Conservation (phyloP, 2,329 filamentous ascomycete genomes). For the Xylariomycetidae sp. region DNA sequence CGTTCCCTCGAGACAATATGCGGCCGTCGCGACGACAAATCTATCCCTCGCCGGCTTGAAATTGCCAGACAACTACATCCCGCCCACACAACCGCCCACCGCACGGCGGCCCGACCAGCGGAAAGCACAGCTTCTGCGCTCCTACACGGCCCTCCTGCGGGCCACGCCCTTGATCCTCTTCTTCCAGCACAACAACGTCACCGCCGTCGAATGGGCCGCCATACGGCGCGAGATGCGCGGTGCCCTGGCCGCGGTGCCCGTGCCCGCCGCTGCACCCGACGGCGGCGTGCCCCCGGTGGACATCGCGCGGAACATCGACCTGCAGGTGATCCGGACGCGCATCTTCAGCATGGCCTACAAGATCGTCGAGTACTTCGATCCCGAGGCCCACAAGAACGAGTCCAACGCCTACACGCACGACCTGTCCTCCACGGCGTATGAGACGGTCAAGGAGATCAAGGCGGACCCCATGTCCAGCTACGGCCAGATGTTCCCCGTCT, state of each 20-base stretch:
- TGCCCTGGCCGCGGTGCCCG: conserved; percentile 31
- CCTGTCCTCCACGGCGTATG: conserved; percentile 47
- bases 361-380: conserved; percentile 77
- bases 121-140: conserved; percentile 80
- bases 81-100: conserved; percentile 76
- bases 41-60: conserved; percentile 20
- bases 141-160: conserved; percentile 82
- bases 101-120: conserved; percentile 80
- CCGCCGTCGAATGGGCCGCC: conserved; percentile 66
- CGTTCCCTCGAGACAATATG: conserved; percentile 20
- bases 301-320: conserved; percentile 57
- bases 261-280: conserved; percentile 30
- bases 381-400: conserved; percentile 31
- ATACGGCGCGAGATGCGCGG: conserved; percentile 62
- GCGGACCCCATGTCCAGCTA: conserved; percentile 36
- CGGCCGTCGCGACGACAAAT: conserved; percentile 15
- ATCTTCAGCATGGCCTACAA: conserved; percentile 83
- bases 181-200: conserved; percentile 67
- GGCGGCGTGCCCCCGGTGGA: conserved; percentile 36
- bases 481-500: conserved; percentile 62
- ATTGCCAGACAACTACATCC: conserved; percentile 44
- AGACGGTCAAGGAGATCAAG: conserved; percentile 34
- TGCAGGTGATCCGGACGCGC: conserved; percentile 82
- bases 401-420: conserved; percentile 43
- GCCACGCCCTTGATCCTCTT: conserved; percentile 80